Evolutionary conservation across 768 basidiomycete species (phyloP).

Genomic region (Calocybe gangraenosa): DNA sequence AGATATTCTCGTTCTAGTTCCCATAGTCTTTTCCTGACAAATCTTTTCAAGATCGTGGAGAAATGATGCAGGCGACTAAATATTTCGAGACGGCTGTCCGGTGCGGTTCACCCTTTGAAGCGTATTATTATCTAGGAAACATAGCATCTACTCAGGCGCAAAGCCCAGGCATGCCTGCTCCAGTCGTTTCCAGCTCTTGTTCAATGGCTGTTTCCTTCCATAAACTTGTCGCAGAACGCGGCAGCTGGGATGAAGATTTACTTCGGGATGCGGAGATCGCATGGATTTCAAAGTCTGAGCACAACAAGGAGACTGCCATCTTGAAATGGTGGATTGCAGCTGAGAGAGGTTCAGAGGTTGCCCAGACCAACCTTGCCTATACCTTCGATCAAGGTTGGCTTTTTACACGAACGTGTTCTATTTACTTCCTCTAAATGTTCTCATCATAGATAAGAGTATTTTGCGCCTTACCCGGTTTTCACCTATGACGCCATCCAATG

Average conservation of each 20-base stretch:
- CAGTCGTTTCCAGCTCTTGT: conserved; percentile 69
- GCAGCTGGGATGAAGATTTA: conserved; percentile 81
- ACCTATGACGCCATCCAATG: conserved; percentile 70
- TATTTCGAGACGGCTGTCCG: conserved; percentile 85
- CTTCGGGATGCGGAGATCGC: conserved; percentile 74
- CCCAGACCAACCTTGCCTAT: conserved; percentile 94
- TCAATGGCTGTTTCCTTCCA: conserved; percentile 89
- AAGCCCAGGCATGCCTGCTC: conserved; percentile 35
- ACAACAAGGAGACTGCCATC: conserved; percentile 79
- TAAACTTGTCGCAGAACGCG: conserved; percentile 89
- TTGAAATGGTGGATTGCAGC: conserved; percentile 94
- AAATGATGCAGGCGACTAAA: conserved; percentile 58
- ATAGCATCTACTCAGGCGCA: conserved; percentile 65
- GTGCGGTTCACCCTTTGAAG: conserved; percentile 89
- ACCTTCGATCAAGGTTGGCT: conserved; percentile 82
- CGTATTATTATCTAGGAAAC: conserved; percentile 89
- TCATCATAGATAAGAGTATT: conserved; percentile 60
- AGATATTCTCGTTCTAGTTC: conserved; percentile 14
- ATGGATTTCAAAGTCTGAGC: conserved; percentile 67
- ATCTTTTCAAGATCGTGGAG: conserved; percentile 54
- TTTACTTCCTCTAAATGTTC: not conserved
- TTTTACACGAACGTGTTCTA: not conserved
- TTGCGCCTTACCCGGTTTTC: conserved; percentile 65
- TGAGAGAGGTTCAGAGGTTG: conserved; percentile 87
- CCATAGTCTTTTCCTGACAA: conserved; percentile 10